Base-by-base conservation (phyloP, 768 basidiomycete genomes). In the Steccherinum ochraceum region DNA sequence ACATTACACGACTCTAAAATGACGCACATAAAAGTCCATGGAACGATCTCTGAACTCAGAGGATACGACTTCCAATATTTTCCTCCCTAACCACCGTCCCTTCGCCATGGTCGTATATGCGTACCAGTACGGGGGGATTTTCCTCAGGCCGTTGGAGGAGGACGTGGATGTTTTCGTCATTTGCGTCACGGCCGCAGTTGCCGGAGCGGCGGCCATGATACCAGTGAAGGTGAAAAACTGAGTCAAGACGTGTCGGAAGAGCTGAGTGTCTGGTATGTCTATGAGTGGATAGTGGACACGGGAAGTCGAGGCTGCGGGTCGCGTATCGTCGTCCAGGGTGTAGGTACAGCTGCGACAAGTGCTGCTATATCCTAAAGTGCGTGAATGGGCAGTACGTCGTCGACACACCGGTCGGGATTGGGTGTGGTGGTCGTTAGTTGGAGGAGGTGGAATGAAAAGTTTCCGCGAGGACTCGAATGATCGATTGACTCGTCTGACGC, bases 21-120 rank as follows among this genome's bases (percentile, higher is more conserved):
- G 35, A 79, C 91, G 63, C 68, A 94, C 93, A 75, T 97, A 96
- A 66, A 94, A 97, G 60, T 97, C 93, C 76, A 93, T 85, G 12
- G 86, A 90, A 45, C 93, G 77, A 72, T 96, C 93, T 48, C 93
- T 75, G 63, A 95, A 97, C 66, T 97, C 93, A 0, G 93, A 94
- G 0, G 89, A 91, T 13, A 97, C 86, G 35, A 96, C 84, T 67
- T 97, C 93, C 20, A 97, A 68, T 30, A 96, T 75, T 65, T 93
- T 87, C 44, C 93, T 74, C 26, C 87, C 84, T 30, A 91, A 73
- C 93, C 93, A 96, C 24, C 93, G 78, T 47, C 83, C 78, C 66
- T 97, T 97, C 19, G 92, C 91, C 82, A 86, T 93, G 0, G 93
- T 95, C 7, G 83, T 89, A 63, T 93, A 90, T 2, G 92, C 88